phyloP scores from a whole-genome alignment of 495 filamentous ascomycete genomes.

The Stereocaulon alpinum region DNA sequence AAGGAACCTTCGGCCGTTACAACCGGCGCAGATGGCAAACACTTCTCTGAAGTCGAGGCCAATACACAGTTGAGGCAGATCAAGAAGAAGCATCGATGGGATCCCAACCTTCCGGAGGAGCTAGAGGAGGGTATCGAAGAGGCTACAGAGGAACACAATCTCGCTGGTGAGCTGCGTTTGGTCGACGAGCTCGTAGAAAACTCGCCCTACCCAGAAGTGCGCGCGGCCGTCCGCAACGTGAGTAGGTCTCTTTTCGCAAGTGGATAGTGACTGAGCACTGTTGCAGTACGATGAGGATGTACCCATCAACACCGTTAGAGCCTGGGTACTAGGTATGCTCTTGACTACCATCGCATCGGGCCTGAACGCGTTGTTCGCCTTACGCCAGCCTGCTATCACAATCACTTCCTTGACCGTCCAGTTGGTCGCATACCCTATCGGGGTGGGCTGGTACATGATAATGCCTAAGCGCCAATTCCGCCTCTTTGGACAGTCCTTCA shows the following conservation, averaged over 20 bases:
- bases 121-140: slow-evolving; percentile 50
- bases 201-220: slow-evolving; percentile 61
- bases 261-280: slow-evolving; percentile 22
- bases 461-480: slow-evolving; percentile 44
- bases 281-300: slow-evolving; percentile 50
- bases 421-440: slow-evolving; percentile 60
- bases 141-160: slow-evolving; percentile 44
- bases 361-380: slow-evolving; percentile 61
- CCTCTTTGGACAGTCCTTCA: slow-evolving; percentile 45
- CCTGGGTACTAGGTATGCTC: slow-evolving; percentile 60
- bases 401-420: slow-evolving; percentile 60
- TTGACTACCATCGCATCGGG: slow-evolving; percentile 55
- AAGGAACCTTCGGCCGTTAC: slow-evolving; percentile 4
- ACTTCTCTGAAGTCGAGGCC: slow-evolving; percentile 19
- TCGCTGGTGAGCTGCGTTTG: slow-evolving; percentile 42
- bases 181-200: slow-evolving; percentile 52
- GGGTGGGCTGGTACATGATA: slow-evolving; percentile 46
- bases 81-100: slow-evolving; percentile 54
- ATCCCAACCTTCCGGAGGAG: slow-evolving; percentile 57
- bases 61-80: slow-evolving; percentile 34
- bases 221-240: slow-evolving; percentile 42
- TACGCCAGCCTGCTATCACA: slow-evolving; percentile 54
- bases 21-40: not conserved
- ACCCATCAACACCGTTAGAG: slow-evolving; percentile 57
- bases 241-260: slow-evolving; percentile 4